Conservation (phyloP, 768 basidiomycete genomes). For the Cystofilobasidium macerans region DNA sequence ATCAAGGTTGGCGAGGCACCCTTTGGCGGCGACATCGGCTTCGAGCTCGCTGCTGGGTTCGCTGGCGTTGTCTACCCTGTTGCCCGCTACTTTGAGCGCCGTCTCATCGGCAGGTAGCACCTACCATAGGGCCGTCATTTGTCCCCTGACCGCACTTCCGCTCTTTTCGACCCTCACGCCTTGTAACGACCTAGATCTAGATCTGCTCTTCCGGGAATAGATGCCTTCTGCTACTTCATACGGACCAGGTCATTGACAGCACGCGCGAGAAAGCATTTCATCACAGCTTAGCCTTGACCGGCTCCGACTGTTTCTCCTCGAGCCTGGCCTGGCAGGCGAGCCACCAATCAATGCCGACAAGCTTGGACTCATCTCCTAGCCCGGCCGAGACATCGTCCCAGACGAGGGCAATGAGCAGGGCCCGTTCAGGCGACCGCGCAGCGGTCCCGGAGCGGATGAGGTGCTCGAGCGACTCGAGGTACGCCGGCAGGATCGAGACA, state of each 20-base stretch:
- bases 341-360: conserved; percentile 13
- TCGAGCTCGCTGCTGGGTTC: conserved; percentile 39
- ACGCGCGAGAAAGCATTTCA: too few species aligned
- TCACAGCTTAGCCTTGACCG: too few species aligned
- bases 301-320: not conserved
- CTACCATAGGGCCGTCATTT: too few species aligned
- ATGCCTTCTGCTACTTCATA: too few species aligned
- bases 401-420: not conserved
- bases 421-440: not conserved
- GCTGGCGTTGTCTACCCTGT: conserved; percentile 29
- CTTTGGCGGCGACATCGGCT: conserved; percentile 39
- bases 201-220: too few species aligned
- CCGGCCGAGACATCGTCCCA: not conserved
- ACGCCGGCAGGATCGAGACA: conserved; percentile 1
- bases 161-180: too few species aligned
- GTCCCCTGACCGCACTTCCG: too few species aligned
- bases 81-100: conserved; percentile 7
- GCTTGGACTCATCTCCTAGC: conserved; percentile 8
- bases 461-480: conserved; percentile 10
- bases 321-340: conserved; percentile 2
- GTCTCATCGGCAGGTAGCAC: too few species aligned
- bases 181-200: too few species aligned
- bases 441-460: not conserved
- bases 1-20: not conserved
- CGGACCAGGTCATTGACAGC: too few species aligned